phyloP scores from a whole-genome alignment of 177 flowering plant species.

The Telopea speciosissima region DNA sequence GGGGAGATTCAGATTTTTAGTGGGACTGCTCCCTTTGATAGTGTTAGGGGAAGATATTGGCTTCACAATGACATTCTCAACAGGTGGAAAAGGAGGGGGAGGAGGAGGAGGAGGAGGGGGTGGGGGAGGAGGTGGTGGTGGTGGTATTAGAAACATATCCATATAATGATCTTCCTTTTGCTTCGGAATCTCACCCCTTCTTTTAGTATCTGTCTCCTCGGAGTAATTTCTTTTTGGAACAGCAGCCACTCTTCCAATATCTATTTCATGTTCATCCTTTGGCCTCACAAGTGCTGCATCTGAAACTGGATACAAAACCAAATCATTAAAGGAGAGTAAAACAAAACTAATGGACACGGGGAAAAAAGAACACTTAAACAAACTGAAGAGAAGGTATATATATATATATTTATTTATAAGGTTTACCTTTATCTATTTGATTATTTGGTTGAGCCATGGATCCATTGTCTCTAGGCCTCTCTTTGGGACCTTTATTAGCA shows the following conservation, averaged over 20 bases:
- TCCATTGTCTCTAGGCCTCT: slow-evolving; percentile 19
- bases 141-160: slow-evolving; percentile 23
- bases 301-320: slow-evolving; percentile 32
- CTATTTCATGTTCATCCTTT: slow-evolving; percentile 19
- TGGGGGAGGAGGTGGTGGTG: slow-evolving; percentile 16
- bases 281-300: slow-evolving; percentile 27
- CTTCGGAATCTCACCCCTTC: slow-evolving; percentile 15
- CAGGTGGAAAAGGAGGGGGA: slow-evolving; percentile 39
- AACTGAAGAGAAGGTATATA: not conserved
- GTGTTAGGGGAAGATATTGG: slow-evolving; percentile 27
- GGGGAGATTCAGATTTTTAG: slow-evolving; percentile 17
- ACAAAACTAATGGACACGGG: not conserved
- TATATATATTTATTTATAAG: no score
- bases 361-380: not conserved
- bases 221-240: slow-evolving; percentile 12
- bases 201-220: slow-evolving; percentile 18
- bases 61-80: slow-evolving; percentile 29
- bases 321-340: slow-evolving; percentile 1
- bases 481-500: slow-evolving; percentile 21
- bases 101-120: slow-evolving; percentile 33
- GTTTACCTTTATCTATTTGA: slow-evolving; percentile 39
- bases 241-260: slow-evolving; percentile 12
- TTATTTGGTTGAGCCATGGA: slow-evolving; percentile 21
- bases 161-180: slow-evolving; percentile 25
- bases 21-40: slow-evolving; percentile 12